These are phyloP conservation scores for Syncephalastrum contaminatum DNA, from an alignment of 371 early-diverging fungal genomes.

Conservation along the genomic window DNA sequence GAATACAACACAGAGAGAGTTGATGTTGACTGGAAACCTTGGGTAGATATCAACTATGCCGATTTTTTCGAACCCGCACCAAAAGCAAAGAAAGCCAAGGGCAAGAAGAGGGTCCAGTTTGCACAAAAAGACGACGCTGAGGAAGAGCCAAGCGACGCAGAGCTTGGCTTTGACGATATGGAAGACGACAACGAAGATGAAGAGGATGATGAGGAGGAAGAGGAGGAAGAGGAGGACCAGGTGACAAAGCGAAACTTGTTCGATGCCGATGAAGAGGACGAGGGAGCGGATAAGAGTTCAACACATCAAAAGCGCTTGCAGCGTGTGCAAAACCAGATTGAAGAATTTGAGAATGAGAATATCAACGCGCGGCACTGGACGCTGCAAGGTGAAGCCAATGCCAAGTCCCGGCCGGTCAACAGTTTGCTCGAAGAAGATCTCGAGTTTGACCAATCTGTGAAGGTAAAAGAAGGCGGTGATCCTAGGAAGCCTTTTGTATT, in stretches of 20 bases:
- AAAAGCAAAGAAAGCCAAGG: constrained; percentile 17
- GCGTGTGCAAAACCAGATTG: constrained; percentile 65
- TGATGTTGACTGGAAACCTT: neutral
- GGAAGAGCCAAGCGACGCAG: constrained; percentile 16
- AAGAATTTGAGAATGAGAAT: constrained; percentile 83
- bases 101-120: constrained; percentile 35
- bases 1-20: neutral
- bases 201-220: constrained; percentile 43
- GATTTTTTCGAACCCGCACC: constrained; percentile 46
- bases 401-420: constrained; percentile 84
- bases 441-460: constrained; percentile 87
- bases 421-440: constrained; percentile 93
- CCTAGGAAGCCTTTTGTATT: neutral
- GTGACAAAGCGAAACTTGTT: constrained; percentile 51
- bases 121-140: constrained; percentile 18
- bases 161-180: constrained; percentile 14
- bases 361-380: constrained; percentile 87
- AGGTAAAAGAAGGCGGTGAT: constrained; percentile 24
- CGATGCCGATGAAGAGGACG: constrained; percentile 53
- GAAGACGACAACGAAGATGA: constrained; percentile 45
- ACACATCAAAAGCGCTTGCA: constrained; percentile 21
- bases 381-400: constrained; percentile 79
- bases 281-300: constrained; percentile 30
- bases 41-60: constrained; percentile 2
- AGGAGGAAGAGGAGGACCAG: constrained; percentile 40